A percentile compares a stretch with the other conserved stretches of the same genome.
These are phyloP conservation scores for Euptelea pleiosperma DNA, from an alignment of 164 flowering plant species.

Conservation along the genomic window DNA sequence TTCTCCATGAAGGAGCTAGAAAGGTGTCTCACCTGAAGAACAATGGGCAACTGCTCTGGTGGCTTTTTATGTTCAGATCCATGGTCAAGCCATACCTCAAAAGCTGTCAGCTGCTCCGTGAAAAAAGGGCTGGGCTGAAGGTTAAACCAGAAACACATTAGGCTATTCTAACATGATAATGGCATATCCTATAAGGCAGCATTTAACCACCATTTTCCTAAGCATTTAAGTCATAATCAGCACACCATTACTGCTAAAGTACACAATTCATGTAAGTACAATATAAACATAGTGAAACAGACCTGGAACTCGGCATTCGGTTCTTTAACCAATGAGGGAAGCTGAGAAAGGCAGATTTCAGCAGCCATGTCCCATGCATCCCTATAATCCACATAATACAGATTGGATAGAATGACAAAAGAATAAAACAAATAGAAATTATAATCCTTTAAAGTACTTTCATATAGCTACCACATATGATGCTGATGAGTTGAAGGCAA, in stretches of 20 bases:
- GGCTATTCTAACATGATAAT: constrained; percentile 1
- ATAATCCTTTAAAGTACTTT: not conserved
- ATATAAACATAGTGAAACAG: too few species aligned
- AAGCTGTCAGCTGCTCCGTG: constrained; percentile 91
- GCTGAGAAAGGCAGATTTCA: constrained; percentile 93
- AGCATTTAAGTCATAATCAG: not conserved
- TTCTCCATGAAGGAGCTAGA: not conserved
- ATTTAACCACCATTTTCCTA: not conserved
- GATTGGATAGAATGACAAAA: constrained; percentile 12
- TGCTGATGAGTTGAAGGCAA: constrained; percentile 98
- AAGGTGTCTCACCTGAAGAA: constrained; percentile 68
- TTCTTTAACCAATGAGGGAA: constrained; percentile 64
- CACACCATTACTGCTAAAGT: too few species aligned
- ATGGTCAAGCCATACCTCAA: constrained; percentile 99
- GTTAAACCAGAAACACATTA: constrained; percentile 5
- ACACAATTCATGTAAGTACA: not conserved
- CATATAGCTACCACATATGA: constrained; percentile 83
- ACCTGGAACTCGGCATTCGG: constrained; percentile 95
- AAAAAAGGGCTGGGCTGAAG: constrained; percentile 95
- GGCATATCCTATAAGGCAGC: not conserved
- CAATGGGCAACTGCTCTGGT: constrained; percentile 97
- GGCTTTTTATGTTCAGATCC: constrained; percentile 92
- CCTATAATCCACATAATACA: constrained; percentile 37
- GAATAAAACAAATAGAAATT: constrained; percentile 1
- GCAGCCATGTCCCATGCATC: constrained; percentile 99